A percentile compares a stretch with the other conserved stretches of the same genome.
Evolutionary conservation across 208 protist species (phyloP).

Genomic region (Acanthamoeba lenticulata): DNA sequence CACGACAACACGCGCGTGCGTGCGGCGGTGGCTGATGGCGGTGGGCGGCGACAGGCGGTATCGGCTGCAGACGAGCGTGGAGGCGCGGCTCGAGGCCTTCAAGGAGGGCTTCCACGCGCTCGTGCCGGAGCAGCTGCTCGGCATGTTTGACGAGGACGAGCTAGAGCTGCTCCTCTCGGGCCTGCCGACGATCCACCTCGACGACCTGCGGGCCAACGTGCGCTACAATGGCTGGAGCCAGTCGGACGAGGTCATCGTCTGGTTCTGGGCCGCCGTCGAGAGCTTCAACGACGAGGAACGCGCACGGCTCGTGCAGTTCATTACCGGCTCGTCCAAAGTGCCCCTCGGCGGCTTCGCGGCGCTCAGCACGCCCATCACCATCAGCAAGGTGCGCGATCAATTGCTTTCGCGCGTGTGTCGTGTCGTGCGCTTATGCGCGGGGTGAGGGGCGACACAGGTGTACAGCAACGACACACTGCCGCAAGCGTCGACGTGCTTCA

Average conservation of each 20-base stretch:
- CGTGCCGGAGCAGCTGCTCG: constrained; percentile 78
- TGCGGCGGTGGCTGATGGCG: not conserved
- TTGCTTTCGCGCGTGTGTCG: not conserved
- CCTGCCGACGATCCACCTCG: constrained; percentile 78
- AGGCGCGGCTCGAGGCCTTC: constrained; percentile 80
- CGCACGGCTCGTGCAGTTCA: constrained; percentile 80
- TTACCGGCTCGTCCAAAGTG: constrained; percentile 82
- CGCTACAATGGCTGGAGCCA: constrained; percentile 40
- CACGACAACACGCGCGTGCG: not conserved
- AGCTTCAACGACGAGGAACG: constrained; percentile 75
- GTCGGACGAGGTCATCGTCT: constrained; percentile 71
- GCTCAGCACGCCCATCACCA: constrained; percentile 61
- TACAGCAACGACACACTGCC: constrained; percentile 67
- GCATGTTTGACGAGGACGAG: constrained; percentile 82
- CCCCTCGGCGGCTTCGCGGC: constrained; percentile 78
- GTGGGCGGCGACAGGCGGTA: not conserved
- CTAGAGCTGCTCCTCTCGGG: constrained; percentile 84
- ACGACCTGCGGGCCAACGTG: constrained; percentile 56
- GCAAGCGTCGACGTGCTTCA: constrained; percentile 83
- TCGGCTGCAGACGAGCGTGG: not conserved
- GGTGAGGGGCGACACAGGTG: not conserved
- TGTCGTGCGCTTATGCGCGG: not conserved
- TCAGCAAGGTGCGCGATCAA: not conserved
- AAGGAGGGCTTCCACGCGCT: constrained; percentile 78
- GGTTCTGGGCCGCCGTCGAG: constrained; percentile 80